Base-by-base conservation (phyloP, 192 early-diverging fungal species). In the Podila horticola region DNA sequence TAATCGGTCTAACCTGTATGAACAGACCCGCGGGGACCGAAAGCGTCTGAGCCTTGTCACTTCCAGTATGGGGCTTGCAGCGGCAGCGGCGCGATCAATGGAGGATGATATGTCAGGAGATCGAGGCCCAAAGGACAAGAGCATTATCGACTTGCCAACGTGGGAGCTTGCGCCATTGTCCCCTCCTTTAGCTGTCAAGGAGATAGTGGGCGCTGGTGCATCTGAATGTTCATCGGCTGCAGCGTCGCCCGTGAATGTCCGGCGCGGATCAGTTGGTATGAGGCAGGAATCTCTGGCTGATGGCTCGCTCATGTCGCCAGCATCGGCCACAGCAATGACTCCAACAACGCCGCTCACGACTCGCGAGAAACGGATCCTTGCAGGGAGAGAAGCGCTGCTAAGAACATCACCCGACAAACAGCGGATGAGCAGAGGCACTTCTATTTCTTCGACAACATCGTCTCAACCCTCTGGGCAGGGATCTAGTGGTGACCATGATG, bases 101-200 rank as follows among this genome's bases (percentile, higher is more conserved):
- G 65, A 51, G 31, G 31, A 26, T 15, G 12, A 26, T 15, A 5
- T 12, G 12, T 19, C 8, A 4, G 3, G 17, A n/a, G 66, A 49
- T 33, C 57, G 9, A 38, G 24, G 17, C n/a, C 11, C 24, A 38
- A 34, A 58, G 31, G 58, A 17, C 17, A 52, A 51, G 36, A 72
- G 52, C 63, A 20, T 41, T 12, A 9, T 79, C 12, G 75, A 72
- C 17, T 36, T 79, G 4, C 75, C 75, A 7, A 58, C 48, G 24
- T 79, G 75, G 75, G 70, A 79, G 4, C 61, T 79, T 11, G 75
- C 75, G 1, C 75, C 70, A 28, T 13, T 79, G n/a, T 72, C 75
- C n/a, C 69, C 75, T 0, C 75, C 70, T 11, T 12, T 72, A 19
- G 71, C 65, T 31, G 77, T 73, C n/a, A 69, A 69, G 34, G 77